Base-by-base conservation (phyloP, 108 stramenopile species). In the Conticribra guillardii region DNA sequence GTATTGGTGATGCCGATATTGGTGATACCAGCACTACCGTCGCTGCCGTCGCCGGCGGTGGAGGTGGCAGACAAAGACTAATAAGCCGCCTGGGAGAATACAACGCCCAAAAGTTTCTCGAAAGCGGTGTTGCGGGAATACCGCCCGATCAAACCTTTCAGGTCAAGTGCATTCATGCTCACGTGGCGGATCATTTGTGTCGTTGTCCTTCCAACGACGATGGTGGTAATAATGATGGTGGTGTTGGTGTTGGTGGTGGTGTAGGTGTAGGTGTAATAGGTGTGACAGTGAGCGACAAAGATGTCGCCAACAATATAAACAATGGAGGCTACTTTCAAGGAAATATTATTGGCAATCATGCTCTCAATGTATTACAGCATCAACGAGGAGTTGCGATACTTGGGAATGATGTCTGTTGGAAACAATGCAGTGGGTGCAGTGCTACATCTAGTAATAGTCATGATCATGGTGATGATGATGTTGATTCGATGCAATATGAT, bases 161-260 rank as follows among this genome's bases (percentile, higher is more conserved):
- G 18, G 74, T 75, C 4, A 75, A 75, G 22, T 75, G 74, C 30
- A 53, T 75, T 8, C 74, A 75, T 61, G 74, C 74, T 0, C 68
- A 69, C n/a, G 67, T 69, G 2, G 74, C 68, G 19, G 74, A 75
- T 69, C 68, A 75, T 62, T 44, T 75, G 49, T 75, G 67, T 56
- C 67, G 74, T 33, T 29, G 54, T 33, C 61, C 70, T 45, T 21
- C 37, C n/a, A 19, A 30, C 21, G 28, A 17, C 37, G 29, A 32
- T 15, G 34, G 9, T 17, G 4, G 16, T 31, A 31, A 8, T 4
- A n/a, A 14, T 47, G 46, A 17, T 1, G 37, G 37, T 59, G 22
- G 37, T 1, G 37, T 59, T 19, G 33, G 44, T 22, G 2, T n/a
- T n/a, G n/a, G n/a, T n/a, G n/a, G n/a, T n/a, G n/a, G n/a, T n/a